Percentiles rank a stretch among this genome's conserved stretches.
Evolutionary conservation across 192 early-diverging fungal species (phyloP).

Genomic region (Pecoramyces ruminantium): DNA sequence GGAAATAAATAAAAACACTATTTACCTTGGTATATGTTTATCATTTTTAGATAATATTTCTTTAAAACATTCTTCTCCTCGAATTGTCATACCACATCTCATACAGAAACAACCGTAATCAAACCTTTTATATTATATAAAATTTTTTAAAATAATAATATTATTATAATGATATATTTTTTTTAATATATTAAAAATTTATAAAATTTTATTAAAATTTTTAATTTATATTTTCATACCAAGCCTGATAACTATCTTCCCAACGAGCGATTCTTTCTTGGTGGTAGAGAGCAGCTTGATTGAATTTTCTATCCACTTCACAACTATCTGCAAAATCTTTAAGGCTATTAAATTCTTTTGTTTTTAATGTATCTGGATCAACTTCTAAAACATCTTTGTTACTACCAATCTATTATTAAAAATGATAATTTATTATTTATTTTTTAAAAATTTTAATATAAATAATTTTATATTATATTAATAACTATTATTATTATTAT

Average conservation of each 20-base stretch:
- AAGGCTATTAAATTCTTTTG: constrained; percentile 21
- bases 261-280: constrained; percentile 32
- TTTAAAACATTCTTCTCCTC: constrained; percentile 34
- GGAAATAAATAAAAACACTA: no score
- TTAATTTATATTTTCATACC: constrained; percentile 10
- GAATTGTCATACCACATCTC: constrained; percentile 14
- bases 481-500: no score
- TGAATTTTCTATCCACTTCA: constrained; percentile 16
- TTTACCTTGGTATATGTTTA: constrained; percentile 28
- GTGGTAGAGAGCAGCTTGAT: constrained; percentile 23
- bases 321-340: constrained; percentile 30
- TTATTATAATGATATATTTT: no score
- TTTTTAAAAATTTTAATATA: no score
- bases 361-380: constrained; percentile 13
- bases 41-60: constrained; percentile 27
- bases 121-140: constrained; percentile 11
- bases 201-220: no score
- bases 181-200: no score
- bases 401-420: constrained; percentile 12
- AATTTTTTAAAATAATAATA: background rate
- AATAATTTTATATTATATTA: no score
- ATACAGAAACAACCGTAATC: constrained; percentile 38
- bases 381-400: constrained; percentile 9
- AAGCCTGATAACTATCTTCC: constrained; percentile 33
- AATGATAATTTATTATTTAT: constrained; percentile 1